Conservation (phyloP, 148 eudicot genomes). For the Spergularia bocconei region DNA sequence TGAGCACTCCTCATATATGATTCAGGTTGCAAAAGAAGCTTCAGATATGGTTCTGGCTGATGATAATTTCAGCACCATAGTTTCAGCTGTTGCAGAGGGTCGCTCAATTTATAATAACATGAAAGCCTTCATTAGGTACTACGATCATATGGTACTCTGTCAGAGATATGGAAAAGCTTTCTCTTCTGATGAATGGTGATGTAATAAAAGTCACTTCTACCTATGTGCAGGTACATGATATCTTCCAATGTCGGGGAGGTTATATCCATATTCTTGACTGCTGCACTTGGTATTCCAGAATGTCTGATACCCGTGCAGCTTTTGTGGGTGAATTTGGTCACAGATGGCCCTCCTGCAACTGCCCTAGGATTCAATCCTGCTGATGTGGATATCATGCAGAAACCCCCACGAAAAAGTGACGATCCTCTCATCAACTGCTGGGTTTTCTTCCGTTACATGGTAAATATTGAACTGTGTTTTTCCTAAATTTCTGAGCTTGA, state of each 20-base stretch:
- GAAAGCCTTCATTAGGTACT: slow-evolving; percentile 92
- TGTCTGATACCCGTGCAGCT: slow-evolving; percentile 88
- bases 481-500: background rate
- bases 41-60: slow-evolving; percentile 93
- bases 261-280: slow-evolving; percentile 81
- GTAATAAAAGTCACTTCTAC: background rate
- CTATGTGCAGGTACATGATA: slow-evolving; percentile 73
- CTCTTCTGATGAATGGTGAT: background rate
- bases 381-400: slow-evolving; percentile 71
- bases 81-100: slow-evolving; percentile 88
- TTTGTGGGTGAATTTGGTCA: slow-evolving; percentile 90
- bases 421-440: slow-evolving; percentile 74
- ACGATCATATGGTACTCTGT: background rate
- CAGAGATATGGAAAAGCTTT: background rate
- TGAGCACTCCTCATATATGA: background rate
- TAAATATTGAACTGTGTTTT: slow-evolving; percentile 23
- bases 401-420: slow-evolving; percentile 79
- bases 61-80: slow-evolving; percentile 88
- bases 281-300: slow-evolving; percentile 87
- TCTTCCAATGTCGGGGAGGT: slow-evolving; percentile 97
- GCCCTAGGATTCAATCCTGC: slow-evolving; percentile 95
- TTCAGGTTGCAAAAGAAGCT: slow-evolving; percentile 93
- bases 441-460: slow-evolving; percentile 84
- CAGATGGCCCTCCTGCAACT: slow-evolving; percentile 96
- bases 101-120: slow-evolving; percentile 85